A percentile compares a stretch with the other conserved stretches of the same genome.
Evolutionary conservation across 2,329 filamentous ascomycete species (phyloP).

Genomic region (Diaporthe sp.): DNA sequence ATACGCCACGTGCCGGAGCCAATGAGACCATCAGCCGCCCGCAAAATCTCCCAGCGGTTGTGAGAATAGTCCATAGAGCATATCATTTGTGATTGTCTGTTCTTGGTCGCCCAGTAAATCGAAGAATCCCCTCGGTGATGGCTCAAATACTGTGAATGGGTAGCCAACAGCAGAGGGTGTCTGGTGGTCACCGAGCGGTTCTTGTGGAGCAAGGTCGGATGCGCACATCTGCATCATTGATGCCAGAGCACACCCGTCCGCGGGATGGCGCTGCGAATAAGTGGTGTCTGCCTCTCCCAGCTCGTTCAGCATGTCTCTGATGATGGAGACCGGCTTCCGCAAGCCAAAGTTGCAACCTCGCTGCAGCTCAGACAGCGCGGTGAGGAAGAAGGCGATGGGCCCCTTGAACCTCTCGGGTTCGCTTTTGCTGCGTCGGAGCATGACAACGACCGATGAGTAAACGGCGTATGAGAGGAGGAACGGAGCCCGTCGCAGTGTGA

Average conservation of each 20-base stretch:
- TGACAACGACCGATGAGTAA: neutral
- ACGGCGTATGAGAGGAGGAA: slow-evolving; percentile 13
- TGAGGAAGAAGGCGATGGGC: slow-evolving; percentile 2
- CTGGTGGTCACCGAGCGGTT: neutral
- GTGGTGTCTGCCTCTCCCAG: neutral
- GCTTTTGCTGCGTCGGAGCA: neutral
- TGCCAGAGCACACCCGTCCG: neutral
- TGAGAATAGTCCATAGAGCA: slow-evolving; percentile 8
- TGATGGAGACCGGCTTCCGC: slow-evolving; percentile 14
- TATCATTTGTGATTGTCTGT: slow-evolving; percentile 10
- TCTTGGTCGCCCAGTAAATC: slow-evolving; percentile 5
- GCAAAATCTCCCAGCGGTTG: neutral
- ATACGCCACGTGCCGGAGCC: neutral
- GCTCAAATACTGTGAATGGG: neutral
- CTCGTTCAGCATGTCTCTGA: neutral
- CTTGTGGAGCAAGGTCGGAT: neutral
- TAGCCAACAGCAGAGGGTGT: slow-evolving; percentile 1
- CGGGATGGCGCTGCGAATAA: neutral
- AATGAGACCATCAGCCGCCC: neutral
- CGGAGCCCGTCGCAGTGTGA: neutral
- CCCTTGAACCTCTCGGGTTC: slow-evolving; percentile 6
- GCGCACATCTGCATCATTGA: slow-evolving; percentile 2
- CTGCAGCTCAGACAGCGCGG: neutral
- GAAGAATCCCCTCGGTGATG: neutral
- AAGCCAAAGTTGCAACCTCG: slow-evolving; percentile 13